These are phyloP conservation scores for Fusarium sp. DNA, from an alignment of 2,329 filamentous ascomycete species.

Conservation along the genomic window DNA sequence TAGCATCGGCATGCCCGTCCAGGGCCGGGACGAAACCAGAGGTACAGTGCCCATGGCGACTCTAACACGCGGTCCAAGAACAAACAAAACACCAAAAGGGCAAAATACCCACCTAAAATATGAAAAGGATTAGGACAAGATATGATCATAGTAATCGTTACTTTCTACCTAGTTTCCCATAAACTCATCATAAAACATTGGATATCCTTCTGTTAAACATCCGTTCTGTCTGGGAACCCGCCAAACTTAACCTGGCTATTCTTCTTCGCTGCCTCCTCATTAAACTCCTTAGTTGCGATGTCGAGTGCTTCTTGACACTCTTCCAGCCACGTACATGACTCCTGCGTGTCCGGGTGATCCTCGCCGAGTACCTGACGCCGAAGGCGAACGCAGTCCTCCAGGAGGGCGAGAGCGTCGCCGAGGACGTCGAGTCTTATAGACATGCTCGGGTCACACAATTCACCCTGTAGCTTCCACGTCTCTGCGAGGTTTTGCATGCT, in stretches of 20 bases:
- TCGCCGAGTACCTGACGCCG: neutral
- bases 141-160: too few species aligned
- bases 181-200: too few species aligned
- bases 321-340: neutral
- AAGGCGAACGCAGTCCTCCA: neutral
- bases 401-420: neutral
- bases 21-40: neutral
- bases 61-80: too few species aligned
- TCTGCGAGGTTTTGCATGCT: conserved; percentile 7
- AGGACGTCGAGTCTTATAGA: neutral
- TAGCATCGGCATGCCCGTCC: neutral
- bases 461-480: neutral
- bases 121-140: too few species aligned
- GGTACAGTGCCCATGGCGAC: neutral
- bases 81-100: too few species aligned
- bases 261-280: neutral
- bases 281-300: too few species aligned
- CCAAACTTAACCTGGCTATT: neutral
- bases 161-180: too few species aligned
- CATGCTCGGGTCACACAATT: neutral
- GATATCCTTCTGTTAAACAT: too few species aligned
- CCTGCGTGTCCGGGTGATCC: neutral
- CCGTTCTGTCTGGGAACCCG: too few species aligned
- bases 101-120: too few species aligned
- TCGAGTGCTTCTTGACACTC: too few species aligned